phyloP scores from a whole-genome alignment of 2,329 filamentous ascomycete species.

The Aspergillus luchuensis region DNA sequence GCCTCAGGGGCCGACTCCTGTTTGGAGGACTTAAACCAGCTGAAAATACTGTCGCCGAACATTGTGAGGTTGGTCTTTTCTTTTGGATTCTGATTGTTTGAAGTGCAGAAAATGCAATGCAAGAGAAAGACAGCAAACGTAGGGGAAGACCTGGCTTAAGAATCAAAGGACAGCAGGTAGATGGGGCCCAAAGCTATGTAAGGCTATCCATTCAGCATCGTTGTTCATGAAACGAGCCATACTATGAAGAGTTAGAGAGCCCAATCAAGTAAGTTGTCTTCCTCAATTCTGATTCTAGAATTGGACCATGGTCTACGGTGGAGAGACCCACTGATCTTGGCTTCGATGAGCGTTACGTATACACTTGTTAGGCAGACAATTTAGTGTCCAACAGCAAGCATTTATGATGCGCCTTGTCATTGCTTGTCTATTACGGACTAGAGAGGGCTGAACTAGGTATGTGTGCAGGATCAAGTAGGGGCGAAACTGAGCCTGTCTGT shows the following conservation, averaged over 20 bases:
- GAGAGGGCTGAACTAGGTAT: neutral
- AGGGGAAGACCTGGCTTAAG: neutral
- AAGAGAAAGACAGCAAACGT: neutral
- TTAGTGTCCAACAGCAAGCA: neutral
- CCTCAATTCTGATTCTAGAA: constrained; percentile 2
- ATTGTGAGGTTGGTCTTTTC: neutral
- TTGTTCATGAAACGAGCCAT: constrained; percentile 4
- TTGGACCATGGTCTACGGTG: constrained; percentile 5
- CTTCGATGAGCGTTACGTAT: constrained; percentile 6
- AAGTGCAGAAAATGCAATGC: neutral
- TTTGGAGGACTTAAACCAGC: constrained; percentile 7
- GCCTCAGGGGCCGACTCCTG: constrained; percentile 2
- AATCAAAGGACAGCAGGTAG: neutral
- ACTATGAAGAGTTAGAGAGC: constrained; percentile 2
- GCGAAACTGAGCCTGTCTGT: neutral
- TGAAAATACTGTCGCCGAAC: constrained; percentile 4
- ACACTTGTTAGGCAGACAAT: constrained; percentile 6
- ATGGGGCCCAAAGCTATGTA: constrained; percentile 2
- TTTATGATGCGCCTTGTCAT: neutral
- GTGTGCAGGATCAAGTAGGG: neutral
- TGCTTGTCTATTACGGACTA: neutral
- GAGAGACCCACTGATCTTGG: constrained; percentile 6
- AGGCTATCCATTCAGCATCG: constrained; percentile 3
- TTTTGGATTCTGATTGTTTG: neutral
- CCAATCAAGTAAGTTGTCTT: constrained; percentile 7